A percentile compares a stretch with the other conserved stretches of the same genome.
phyloP scores from a whole-genome alignment of 208 protist genomes.

The Trypanosoma avium region DNA sequence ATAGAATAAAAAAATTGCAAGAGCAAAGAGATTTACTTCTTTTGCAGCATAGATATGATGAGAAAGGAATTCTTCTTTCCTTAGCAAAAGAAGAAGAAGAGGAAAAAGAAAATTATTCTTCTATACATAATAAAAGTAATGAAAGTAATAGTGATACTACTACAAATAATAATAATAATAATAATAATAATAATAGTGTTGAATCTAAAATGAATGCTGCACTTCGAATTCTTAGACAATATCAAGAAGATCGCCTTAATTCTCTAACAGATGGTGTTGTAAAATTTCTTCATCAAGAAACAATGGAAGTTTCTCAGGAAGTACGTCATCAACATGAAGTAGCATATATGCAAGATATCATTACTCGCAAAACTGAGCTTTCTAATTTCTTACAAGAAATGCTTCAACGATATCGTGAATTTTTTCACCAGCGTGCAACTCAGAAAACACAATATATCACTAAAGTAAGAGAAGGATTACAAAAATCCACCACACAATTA shows the following conservation, averaged over 20 bases:
- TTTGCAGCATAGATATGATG: conserved; percentile 26
- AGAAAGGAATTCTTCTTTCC: conserved; percentile 22
- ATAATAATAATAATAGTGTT: conserved; percentile 3
- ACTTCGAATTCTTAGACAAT: conserved; percentile 34
- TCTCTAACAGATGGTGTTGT: conserved; percentile 45
- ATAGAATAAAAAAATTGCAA: conserved; percentile 14
- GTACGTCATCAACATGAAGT: conserved; percentile 37
- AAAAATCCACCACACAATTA: conserved; percentile 19
- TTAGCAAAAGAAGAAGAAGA: conserved; percentile 10
- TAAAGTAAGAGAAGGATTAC: conserved; percentile 34
- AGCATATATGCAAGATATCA: conserved; percentile 42
- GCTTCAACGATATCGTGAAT: conserved; percentile 41
- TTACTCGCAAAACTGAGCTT: conserved; percentile 39
- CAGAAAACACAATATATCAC: conserved; percentile 37
- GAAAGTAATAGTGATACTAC: neutral
- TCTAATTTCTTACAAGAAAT: conserved; percentile 38
- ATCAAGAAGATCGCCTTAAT: conserved; percentile 38
- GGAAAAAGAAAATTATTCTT: neutral
- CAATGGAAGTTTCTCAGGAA: conserved; percentile 41
- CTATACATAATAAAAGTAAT: too few relatives aligned
- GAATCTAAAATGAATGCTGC: conserved; percentile 24
- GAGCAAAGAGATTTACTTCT: conserved; percentile 27
- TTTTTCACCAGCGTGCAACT: conserved; percentile 40
- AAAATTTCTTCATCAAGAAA: conserved; percentile 51
- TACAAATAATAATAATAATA: neutral